These are phyloP conservation scores for Alloteropsis semialata DNA, from an alignment of 176 grass and related monocot species.

Conservation along the genomic window DNA sequence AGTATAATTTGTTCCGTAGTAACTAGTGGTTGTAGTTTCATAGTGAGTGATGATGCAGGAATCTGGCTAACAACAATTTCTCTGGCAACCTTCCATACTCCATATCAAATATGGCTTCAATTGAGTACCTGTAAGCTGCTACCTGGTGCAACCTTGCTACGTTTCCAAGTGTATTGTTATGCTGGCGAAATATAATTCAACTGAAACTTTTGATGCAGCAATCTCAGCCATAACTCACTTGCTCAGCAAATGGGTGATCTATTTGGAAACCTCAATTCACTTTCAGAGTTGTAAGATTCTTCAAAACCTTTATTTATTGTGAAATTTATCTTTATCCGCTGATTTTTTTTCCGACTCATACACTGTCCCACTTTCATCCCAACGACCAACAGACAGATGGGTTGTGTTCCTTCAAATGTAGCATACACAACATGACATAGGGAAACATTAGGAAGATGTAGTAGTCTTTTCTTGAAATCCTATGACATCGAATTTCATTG, in stretches of 20 bases:
- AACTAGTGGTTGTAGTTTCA: constrained; percentile 6
- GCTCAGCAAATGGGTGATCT: constrained; percentile 66
- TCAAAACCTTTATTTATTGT: constrained; percentile 14
- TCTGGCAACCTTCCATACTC: constrained; percentile 85
- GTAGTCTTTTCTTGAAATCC: background rate
- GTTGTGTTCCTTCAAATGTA: background rate
- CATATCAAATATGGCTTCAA: constrained; percentile 63
- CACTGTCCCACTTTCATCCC: background rate
- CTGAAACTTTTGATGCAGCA: constrained; percentile 48
- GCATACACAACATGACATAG: background rate
- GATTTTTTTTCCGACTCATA: background rate
- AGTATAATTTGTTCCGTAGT: background rate
- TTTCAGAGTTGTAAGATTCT: constrained; percentile 81
- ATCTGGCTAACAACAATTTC: constrained; percentile 86
- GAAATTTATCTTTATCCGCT: background rate
- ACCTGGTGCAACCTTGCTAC: background rate
- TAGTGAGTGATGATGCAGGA: constrained; percentile 48
- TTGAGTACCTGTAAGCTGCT: constrained; percentile 83
- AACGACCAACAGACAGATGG: background rate
- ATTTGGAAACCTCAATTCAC: constrained; percentile 64
- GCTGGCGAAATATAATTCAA: constrained; percentile 16
- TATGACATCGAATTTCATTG: background rate
- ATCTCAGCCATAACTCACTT: constrained; percentile 83
- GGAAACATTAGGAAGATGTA: background rate
- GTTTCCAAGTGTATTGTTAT: constrained; percentile 11